Evolutionary conservation across 2,329 filamentous ascomycete genomes (phyloP).

Genomic region (Nigrograna mackinnonii): DNA sequence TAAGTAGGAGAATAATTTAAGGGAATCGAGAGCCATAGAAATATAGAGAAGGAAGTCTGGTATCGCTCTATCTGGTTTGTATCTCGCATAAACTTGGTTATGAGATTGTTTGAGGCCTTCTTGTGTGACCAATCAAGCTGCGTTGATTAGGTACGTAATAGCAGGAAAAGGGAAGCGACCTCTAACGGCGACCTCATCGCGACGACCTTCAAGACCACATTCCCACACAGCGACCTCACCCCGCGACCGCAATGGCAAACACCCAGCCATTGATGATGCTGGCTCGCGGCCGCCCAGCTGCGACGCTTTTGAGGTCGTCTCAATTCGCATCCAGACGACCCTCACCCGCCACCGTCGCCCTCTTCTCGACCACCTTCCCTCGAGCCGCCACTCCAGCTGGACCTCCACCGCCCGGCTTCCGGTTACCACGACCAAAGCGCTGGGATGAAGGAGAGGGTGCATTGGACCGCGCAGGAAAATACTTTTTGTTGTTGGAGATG

Average conservation of each 20-base stretch:
- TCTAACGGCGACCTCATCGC: no score
- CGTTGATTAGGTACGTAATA: no score
- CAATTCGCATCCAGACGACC: constrained; percentile 37
- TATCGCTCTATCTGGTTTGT: no score
- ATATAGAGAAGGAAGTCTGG: no score
- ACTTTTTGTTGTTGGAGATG: constrained; percentile 96
- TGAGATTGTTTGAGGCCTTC: no score
- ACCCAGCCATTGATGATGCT: constrained; percentile 52
- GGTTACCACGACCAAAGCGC: constrained; percentile 70
- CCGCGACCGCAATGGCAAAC: constrained; percentile 49
- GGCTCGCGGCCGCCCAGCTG: constrained; percentile 48
- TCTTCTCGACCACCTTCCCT: constrained; percentile 67
- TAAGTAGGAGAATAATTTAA: no score
- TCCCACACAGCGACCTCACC: constrained; percentile 25
- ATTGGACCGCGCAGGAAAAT: constrained; percentile 84
- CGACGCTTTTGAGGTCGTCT: constrained; percentile 40
- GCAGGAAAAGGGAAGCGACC: no score
- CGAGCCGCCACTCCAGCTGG: constrained; percentile 70
- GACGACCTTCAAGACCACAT: constrained; percentile 6
- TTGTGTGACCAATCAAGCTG: no score
- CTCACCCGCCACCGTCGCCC: constrained; percentile 54
- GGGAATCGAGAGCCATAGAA: no score
- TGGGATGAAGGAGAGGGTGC: constrained; percentile 84
- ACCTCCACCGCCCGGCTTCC: constrained; percentile 79
- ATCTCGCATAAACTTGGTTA: no score